These are phyloP conservation scores for Crucihimalaya himalaica DNA, from an alignment of 345 rosid genomes.

Conservation along the genomic window DNA sequence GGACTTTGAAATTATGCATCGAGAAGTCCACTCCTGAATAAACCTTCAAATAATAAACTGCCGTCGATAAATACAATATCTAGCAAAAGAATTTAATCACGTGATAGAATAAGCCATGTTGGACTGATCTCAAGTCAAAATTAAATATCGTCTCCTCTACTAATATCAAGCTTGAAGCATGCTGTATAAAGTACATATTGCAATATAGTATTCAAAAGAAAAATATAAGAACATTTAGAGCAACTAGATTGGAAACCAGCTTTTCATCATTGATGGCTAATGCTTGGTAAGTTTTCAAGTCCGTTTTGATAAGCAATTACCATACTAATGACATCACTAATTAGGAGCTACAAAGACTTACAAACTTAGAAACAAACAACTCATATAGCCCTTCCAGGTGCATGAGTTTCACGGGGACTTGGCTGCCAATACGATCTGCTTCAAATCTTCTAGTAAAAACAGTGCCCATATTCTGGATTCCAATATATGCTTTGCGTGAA, in stretches of 20 bases:
- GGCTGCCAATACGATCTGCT: slow-evolving; percentile 89
- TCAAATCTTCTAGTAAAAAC: slow-evolving; percentile 89
- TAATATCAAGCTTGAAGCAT: slow-evolving; percentile 13
- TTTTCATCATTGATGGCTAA: slow-evolving; percentile 11
- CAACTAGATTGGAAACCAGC: slow-evolving; percentile 20
- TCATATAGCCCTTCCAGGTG: slow-evolving; percentile 94
- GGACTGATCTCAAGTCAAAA: slow-evolving; percentile 11
- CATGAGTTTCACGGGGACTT: slow-evolving; percentile 94
- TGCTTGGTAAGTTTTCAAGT: slow-evolving; percentile 22
- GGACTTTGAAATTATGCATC: slow-evolving; percentile 67
- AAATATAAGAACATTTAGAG: not conserved
- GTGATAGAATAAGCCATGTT: not conserved
- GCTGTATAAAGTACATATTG: slow-evolving; percentile 1
- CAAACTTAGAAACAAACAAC: slow-evolving; percentile 94
- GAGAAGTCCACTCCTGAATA: slow-evolving; percentile 74
- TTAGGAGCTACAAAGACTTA: slow-evolving; percentile 46
- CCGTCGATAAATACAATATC: slow-evolving; percentile 6
- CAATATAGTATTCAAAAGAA: slow-evolving; percentile 10
- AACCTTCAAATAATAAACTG: slow-evolving; percentile 56
- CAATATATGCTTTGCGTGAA: slow-evolving; percentile 84
- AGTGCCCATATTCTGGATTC: slow-evolving; percentile 93
- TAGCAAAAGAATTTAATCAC: slow-evolving; percentile 19
- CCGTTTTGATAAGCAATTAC: slow-evolving; percentile 11
- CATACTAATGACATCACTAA: slow-evolving; percentile 14
- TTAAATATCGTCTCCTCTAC: not conserved